Evolutionary conservation across 1,284 basidiomycete genomes (phyloP).

Genomic region (Tylopilus sp.): DNA sequence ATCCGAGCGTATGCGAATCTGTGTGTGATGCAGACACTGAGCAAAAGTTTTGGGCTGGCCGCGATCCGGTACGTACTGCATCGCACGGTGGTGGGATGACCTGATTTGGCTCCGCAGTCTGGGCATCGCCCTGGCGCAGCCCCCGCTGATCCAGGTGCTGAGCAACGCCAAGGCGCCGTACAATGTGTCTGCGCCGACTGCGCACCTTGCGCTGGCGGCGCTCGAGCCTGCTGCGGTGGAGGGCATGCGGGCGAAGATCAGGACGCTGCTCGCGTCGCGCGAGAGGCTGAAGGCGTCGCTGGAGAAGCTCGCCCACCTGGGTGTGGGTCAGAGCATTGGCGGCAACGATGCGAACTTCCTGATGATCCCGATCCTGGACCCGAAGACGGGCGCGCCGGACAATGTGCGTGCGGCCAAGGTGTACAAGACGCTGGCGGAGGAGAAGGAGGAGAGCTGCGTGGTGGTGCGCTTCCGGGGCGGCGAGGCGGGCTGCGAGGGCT

Average conservation of each 20-base stretch:
- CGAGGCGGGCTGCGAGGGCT: slow-evolving; percentile 86
- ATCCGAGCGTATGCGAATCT: slow-evolving; percentile 86
- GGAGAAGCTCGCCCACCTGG: slow-evolving; percentile 45
- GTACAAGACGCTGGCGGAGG: slow-evolving; percentile 86
- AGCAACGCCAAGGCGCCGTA: slow-evolving; percentile 98
- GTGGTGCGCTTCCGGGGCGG: slow-evolving; percentile 90
- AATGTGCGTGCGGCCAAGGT: slow-evolving; percentile 67
- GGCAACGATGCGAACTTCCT: slow-evolving; percentile 93
- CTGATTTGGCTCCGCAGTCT: slow-evolving; percentile 49
- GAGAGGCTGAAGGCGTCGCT: slow-evolving; percentile 52
- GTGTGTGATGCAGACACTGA: slow-evolving; percentile 92
- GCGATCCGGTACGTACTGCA: slow-evolving; percentile 73
- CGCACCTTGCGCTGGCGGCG: slow-evolving; percentile 80
- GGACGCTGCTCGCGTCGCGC: slow-evolving; percentile 62
- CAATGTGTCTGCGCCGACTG: slow-evolving; percentile 92
- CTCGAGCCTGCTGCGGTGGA: slow-evolving; percentile 65
- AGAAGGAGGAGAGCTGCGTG: slow-evolving; percentile 76
- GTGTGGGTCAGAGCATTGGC: slow-evolving; percentile 75
- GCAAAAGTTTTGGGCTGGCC: slow-evolving; percentile 95
- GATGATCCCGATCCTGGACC: slow-evolving; percentile 74
- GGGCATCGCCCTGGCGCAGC: slow-evolving; percentile 88
- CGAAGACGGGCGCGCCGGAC: slow-evolving; percentile 49
- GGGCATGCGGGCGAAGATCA: slow-evolving; percentile 67
- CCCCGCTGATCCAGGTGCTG: slow-evolving; percentile 87
- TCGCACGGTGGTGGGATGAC: neutral